Base-by-base conservation (phyloP, 164 flowering plant species). In the Annona squamosa region DNA sequence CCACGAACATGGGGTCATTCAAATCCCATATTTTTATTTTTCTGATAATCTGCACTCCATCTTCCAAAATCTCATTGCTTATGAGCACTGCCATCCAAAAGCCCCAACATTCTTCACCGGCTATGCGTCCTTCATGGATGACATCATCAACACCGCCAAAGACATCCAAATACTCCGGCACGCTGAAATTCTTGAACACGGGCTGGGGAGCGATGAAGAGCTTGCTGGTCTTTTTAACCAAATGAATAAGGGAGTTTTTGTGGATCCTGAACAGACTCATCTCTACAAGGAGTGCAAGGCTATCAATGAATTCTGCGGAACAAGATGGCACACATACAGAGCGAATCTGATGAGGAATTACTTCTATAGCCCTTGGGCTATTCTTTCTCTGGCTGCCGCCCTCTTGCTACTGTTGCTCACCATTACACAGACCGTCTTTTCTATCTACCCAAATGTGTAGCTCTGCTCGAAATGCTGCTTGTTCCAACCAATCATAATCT, bases 31-130 rank as follows among this genome's bases (percentile, higher is more conserved):
- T 16, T 1, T 85, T 2, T 0, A 4, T 4, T 44, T 83, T 13
- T 44, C 48, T 18, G 65, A 43, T 0, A 44, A 48, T 26, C 76
- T 81, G 5, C 73, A 76, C 18, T 26, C 42, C 1, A 65, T 80
- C 19, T n/a, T 85, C 4, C 62, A 79, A 67, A 85, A 85, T n/a
- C 67, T 84, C 13, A 78, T 81, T 4, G 86, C 84, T 0, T 62
- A 63, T 0, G 85, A 85, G 70, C 68, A 65, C 4, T 65, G 41
- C 68, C 41, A 37, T 17, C 68, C 68, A 2, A 13, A 41, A 13
- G 41, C 44, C 79, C 76, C 84, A 74, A 89, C 86, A 62, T 12
- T 44, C 42, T 76, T 65, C 68, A 65, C 44, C 3, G 43, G 17
- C 4, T 65, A 65, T 65, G 68, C 42, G 41, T 41, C 41, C 10